Conservation (phyloP, 148 eudicot species). For the Oxyria digyna region DNA sequence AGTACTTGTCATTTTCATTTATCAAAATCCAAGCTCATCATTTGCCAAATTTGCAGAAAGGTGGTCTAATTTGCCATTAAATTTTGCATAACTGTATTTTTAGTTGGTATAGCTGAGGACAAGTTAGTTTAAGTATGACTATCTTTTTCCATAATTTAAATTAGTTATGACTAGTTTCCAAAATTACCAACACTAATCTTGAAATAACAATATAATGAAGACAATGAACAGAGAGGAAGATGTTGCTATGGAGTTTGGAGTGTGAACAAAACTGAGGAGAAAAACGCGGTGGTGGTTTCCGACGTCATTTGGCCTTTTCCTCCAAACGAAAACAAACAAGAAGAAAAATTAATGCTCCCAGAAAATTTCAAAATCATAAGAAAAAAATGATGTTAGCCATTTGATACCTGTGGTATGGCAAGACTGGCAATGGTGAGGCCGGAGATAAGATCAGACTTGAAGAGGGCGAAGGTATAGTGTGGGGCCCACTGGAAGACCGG, state of each 20-base stretch:
- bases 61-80: no score
- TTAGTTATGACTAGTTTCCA: not conserved
- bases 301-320: not conserved
- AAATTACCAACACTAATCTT: no score
- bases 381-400: not conserved
- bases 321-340: not conserved
- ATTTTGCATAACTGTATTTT: no score
- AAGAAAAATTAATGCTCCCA: not conserved
- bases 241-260: not conserved
- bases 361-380: not conserved
- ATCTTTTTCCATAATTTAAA: not conserved
- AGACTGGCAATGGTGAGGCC: constrained; percentile 72
- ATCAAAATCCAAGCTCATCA: no score
- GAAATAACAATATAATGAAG: no score
- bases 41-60: no score
- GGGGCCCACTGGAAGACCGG: constrained; percentile 77
- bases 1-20: no score
- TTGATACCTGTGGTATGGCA: constrained; percentile 56
- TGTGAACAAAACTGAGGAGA: not conserved
- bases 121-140: not conserved
- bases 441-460: constrained; percentile 47
- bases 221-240: no score
- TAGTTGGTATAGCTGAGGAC: no score
- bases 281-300: not conserved
- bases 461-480: constrained; percentile 25